These are phyloP conservation scores for Saccharomycopsis sp. DNA, from an alignment of 805 yeast species.

Conservation along the genomic window DNA sequence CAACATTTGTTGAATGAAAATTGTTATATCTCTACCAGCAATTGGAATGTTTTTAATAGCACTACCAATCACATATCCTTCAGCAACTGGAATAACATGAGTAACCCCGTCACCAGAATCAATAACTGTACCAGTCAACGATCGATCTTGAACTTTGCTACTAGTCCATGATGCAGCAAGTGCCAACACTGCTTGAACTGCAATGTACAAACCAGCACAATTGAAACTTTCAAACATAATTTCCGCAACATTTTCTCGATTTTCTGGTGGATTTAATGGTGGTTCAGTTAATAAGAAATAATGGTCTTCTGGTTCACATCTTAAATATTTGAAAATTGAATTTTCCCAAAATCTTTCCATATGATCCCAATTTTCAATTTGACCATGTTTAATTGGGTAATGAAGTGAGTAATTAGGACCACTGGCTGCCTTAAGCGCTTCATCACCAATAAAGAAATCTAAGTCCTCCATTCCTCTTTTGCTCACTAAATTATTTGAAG, in stretches of 20 bases:
- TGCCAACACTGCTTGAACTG: constrained; percentile 98
- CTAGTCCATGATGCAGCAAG: constrained; percentile 99
- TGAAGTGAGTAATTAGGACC: constrained; percentile 83
- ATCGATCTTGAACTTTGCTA: constrained; percentile 87
- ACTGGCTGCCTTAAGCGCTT: constrained; percentile 84
- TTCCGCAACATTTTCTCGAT: constrained; percentile 97
- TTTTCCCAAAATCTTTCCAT: constrained; percentile 99
- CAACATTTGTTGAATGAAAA: constrained; percentile 83
- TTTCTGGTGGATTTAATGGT: constrained; percentile 98
- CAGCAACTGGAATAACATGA: constrained; percentile 98
- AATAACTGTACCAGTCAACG: constrained; percentile 96
- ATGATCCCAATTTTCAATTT: constrained; percentile 98
- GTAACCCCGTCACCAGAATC: constrained; percentile 99
- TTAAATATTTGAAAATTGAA: constrained; percentile 88
- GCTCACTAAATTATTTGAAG: constrained; percentile 26
- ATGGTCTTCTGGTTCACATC: constrained; percentile 99
- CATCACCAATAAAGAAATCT: constrained; percentile 93
- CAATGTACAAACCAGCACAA: constrained; percentile 97
- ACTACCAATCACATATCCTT: constrained; percentile 96
- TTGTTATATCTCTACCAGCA: constrained; percentile 97
- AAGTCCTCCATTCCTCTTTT: constrained; percentile 83
- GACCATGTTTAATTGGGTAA: constrained; percentile 96
- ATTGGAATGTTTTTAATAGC: constrained; percentile 96
- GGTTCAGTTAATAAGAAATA: constrained; percentile 95
- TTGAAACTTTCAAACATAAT: constrained; percentile 98